Base-by-base conservation (phyloP, 441 rosid species). In the Brassica balearica region DNA sequence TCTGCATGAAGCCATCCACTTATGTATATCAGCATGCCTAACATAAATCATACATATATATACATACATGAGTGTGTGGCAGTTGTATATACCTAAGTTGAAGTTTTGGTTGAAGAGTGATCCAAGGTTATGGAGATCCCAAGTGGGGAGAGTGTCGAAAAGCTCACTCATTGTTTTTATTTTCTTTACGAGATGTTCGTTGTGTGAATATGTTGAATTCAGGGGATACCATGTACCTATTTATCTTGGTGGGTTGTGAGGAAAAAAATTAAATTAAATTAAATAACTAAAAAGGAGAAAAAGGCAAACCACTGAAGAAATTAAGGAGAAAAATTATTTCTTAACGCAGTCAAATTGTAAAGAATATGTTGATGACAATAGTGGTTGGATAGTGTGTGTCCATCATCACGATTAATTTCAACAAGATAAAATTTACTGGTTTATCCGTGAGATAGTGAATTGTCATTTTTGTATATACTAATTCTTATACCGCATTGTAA, bases 61-160 rank as follows among this genome's bases (percentile, higher is more conserved):
- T 72, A 69, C 58, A 53, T 14, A 59, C 14, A 71, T 27, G 12
- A 25, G 17, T 17, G 69, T 32, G n/a, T 60, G 56, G 15, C n/a
- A 41, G 63, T 29, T 77, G 1, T 71, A 36, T 76, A 88, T 78
- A 89, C 97, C 91, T 78, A 87, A 76, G 77, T 87, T 85, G 91
- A 87, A 86, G 91, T 91, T 91, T 84, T 88, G 84, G 85, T 84
- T 85, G 95, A 89, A 81, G 88, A 90, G 81, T 85, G 82, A 79
- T 74, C 88, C 97, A 78, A 90, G 84, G 87, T 82, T 88, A 78
- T 87, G 95, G 81, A 91, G 90, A 90, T 90, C 98, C 95, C 97
- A 90, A 85, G 87, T 77, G 27, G 80, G 73, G 68, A 81, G 85
- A 79, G 88, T 84, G 81, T 90, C 73, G 81, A 74, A 84, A 81